A percentile compares a stretch with the other conserved stretches of the same genome.
phyloP scores from a whole-genome alignment of 2,329 filamentous ascomycete species.

The Orbilia ellipsospora region DNA sequence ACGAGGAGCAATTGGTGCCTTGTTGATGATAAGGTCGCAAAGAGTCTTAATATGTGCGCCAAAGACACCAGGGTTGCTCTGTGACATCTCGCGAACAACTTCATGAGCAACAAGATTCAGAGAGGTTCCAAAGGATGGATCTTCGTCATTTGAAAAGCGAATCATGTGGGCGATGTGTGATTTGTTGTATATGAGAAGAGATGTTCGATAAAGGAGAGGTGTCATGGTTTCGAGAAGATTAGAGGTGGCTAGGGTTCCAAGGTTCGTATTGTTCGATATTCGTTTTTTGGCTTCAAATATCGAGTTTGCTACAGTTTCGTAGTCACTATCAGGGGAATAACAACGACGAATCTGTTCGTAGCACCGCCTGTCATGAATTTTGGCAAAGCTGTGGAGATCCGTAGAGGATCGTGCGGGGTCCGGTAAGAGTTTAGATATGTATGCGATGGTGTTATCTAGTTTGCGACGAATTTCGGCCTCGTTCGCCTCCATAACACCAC shows the following conservation, averaged over 20 bases:
- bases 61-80: slow-evolving; percentile 87
- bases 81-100: slow-evolving; percentile 87
- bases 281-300: slow-evolving; percentile 90
- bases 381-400: slow-evolving; percentile 90
- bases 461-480: slow-evolving; percentile 75
- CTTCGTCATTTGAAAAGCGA: slow-evolving; percentile 84
- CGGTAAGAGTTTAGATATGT: slow-evolving; percentile 76
- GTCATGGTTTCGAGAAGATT: slow-evolving; percentile 78
- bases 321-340: slow-evolving; percentile 86
- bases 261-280: slow-evolving; percentile 73
- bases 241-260: slow-evolving; percentile 42
- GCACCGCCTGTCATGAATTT: slow-evolving; percentile 85
- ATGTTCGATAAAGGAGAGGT: slow-evolving; percentile 83
- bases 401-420: slow-evolving; percentile 77
- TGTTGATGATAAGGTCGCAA: slow-evolving; percentile 83
- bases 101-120: slow-evolving; percentile 77
- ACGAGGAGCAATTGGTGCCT: slow-evolving; percentile 71
- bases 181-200: slow-evolving; percentile 88
- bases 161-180: slow-evolving; percentile 93
- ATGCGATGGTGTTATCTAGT: slow-evolving; percentile 78
- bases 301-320: slow-evolving; percentile 87
- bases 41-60: slow-evolving; percentile 92
- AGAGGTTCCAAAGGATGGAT: slow-evolving; percentile 72
- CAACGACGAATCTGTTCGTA: slow-evolving; percentile 91
- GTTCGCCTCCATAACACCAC: slow-evolving; percentile 80